Conservation (phyloP, 495 filamentous ascomycete species). For the Elasticomyces elasticus region DNA sequence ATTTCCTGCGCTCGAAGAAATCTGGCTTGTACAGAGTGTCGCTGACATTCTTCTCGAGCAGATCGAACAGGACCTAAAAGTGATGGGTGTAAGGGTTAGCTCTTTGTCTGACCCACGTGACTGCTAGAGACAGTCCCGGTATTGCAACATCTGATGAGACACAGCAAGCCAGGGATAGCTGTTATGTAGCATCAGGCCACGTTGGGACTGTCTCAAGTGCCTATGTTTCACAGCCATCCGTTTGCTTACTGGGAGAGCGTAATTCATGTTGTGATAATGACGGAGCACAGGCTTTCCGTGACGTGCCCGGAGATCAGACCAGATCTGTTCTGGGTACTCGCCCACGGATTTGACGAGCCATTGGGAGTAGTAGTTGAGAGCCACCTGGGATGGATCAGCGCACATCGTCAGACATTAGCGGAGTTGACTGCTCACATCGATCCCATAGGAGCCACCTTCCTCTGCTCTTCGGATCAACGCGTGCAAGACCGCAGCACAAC, state of each 20-base stretch:
- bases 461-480: conserved; percentile 25
- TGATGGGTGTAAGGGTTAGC: too few relatives aligned
- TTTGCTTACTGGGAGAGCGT: conserved; percentile 27
- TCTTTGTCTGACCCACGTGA: too few relatives aligned
- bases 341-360: conserved; percentile 31
- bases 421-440: conserved; percentile 24
- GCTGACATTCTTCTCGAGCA: conserved; percentile 21
- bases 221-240: too few relatives aligned
- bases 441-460: conserved; percentile 27
- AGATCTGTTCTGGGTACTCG: conserved; percentile 23
- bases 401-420: neutral
- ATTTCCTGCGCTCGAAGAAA: conserved; percentile 29
- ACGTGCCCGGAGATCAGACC: conserved; percentile 28
- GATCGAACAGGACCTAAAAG: conserved; percentile 19
- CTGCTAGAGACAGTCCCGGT: too few relatives aligned
- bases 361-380: conserved; percentile 33
- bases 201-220: too few relatives aligned
- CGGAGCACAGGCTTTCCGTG: conserved; percentile 28
- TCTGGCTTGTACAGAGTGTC: conserved; percentile 23
- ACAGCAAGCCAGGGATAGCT: too few relatives aligned
- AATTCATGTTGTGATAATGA: conserved; percentile 27
- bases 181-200: too few relatives aligned
- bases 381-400: conserved; percentile 16
- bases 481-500: conserved; percentile 22
- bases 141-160: too few relatives aligned